phyloP scores from a whole-genome alignment of 495 filamentous ascomycete species.

The Aspergillus nidulans region DNA sequence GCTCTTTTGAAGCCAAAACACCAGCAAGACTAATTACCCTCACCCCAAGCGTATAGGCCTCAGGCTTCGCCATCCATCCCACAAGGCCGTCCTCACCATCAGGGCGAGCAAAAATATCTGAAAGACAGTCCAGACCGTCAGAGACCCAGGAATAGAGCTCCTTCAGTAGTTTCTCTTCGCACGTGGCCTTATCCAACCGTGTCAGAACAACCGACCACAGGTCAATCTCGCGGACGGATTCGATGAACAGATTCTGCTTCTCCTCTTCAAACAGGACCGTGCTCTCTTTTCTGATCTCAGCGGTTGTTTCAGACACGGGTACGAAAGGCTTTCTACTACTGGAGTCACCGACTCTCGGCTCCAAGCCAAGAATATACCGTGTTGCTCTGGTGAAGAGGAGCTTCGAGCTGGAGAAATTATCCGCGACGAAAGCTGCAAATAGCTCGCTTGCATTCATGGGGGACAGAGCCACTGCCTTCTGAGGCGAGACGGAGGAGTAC shows the following conservation, averaged over 20 bases:
- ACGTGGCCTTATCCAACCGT: conserved; percentile 21
- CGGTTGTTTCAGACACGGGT: conserved; percentile 45
- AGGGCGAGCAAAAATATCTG: conserved; percentile 20
- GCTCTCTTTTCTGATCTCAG: conserved; percentile 53
- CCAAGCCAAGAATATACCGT: conserved; percentile 27
- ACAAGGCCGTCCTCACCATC: conserved; percentile 55
- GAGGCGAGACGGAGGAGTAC: conserved; percentile 28
- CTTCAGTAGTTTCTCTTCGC: conserved; percentile 20
- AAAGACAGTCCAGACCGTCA: conserved; percentile 50
- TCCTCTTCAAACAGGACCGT: conserved; percentile 78
- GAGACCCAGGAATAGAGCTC: conserved; percentile 50
- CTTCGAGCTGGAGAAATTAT: conserved; percentile 32
- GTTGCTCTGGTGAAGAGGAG: conserved; percentile 28
- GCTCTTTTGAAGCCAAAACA: conserved; percentile 41
- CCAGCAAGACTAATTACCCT: conserved; percentile 43
- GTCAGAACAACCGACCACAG: conserved; percentile 56
- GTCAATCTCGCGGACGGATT: conserved; percentile 65
- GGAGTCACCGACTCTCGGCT: conserved; percentile 23
- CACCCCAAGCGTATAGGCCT: conserved; percentile 64
- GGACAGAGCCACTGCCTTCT: conserved; percentile 30
- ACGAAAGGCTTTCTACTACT: conserved; percentile 8
- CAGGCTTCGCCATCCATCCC: conserved; percentile 69
- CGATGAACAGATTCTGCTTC: conserved; percentile 86
- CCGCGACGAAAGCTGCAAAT: conserved; percentile 41
- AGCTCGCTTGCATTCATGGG: conserved; percentile 45